These are phyloP conservation scores for Fusarium citri DNA, from an alignment of 2,329 filamentous ascomycete species.

Conservation along the genomic window DNA sequence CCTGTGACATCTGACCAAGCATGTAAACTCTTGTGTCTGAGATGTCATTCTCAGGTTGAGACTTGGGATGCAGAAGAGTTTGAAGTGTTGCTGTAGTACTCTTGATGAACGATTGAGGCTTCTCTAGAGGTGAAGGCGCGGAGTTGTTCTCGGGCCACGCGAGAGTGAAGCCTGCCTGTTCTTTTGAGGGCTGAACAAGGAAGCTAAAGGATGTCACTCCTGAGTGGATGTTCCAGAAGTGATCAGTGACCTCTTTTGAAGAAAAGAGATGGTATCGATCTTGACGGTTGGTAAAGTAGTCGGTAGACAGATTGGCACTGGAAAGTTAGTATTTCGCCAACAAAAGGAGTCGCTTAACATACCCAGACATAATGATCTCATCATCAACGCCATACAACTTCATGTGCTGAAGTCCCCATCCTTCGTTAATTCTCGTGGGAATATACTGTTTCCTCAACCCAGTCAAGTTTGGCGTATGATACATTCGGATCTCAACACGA, in stretches of 20 bases:
- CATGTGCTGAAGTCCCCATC: conserved; percentile 99
- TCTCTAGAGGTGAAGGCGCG: conserved; percentile 78
- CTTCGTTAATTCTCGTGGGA: conserved; percentile 93
- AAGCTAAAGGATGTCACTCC: conserved; percentile 86
- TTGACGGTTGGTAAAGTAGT: conserved; percentile 97
- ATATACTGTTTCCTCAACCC: conserved; percentile 85
- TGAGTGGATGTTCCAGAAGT: conserved; percentile 82
- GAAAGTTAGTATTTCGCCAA: conserved; percentile 23
- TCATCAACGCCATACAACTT: conserved; percentile 97
- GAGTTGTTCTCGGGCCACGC: conserved; percentile 82
- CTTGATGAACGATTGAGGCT: conserved; percentile 75
- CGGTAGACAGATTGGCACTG: conserved; percentile 85
- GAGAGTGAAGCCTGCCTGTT: conserved; percentile 68
- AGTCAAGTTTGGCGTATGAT: conserved; percentile 95
- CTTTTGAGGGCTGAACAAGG: conserved; percentile 72
- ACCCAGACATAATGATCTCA: conserved; percentile 93
- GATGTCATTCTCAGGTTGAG: conserved; percentile 37
- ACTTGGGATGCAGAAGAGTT: conserved; percentile 67
- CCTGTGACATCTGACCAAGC: conserved; percentile 86
- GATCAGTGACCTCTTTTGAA: conserved; percentile 81
- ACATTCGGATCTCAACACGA: conserved; percentile 94
- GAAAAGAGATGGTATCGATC: conserved; percentile 94
- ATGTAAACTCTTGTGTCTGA: conserved; percentile 83
- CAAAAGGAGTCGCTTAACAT: conserved; percentile 28
- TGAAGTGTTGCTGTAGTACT: conserved; percentile 75